These are phyloP conservation scores for Fistulifera pelliculosa DNA, from an alignment of 108 stramenopile genomes.

Conservation along the genomic window DNA sequence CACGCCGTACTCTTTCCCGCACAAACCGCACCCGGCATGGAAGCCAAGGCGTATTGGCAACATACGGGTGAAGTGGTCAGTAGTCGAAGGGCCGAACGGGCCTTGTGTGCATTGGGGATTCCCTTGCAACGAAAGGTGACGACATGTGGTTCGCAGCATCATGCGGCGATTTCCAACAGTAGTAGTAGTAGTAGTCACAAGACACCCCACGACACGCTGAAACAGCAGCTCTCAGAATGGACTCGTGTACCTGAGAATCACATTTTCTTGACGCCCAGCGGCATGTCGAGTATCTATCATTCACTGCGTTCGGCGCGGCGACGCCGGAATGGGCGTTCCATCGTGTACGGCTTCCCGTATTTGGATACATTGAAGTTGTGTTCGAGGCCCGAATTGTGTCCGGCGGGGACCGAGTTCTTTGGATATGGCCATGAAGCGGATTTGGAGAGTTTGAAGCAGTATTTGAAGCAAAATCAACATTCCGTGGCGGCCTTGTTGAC, in stretches of 20 bases:
- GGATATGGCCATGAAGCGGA: conserved; percentile 48
- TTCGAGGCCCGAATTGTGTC: conserved; percentile 42
- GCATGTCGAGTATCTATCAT: conserved; percentile 54
- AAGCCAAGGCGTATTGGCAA: conserved; percentile 73
- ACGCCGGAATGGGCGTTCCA: conserved; percentile 37
- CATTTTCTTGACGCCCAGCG: conserved; percentile 42
- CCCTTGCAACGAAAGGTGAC: conserved; percentile 22
- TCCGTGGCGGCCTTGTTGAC: conserved; percentile 39
- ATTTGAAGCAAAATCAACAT: conserved; percentile 14
- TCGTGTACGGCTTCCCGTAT: conserved; percentile 72
- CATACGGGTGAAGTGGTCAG: conserved; percentile 61
- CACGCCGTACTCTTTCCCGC: conserved; percentile 57
- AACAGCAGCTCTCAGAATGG: conserved; percentile 32
- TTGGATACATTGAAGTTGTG: conserved; percentile 68
- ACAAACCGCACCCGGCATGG: conserved; percentile 32
- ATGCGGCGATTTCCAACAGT: conserved; percentile 1
- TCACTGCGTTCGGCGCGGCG: conserved; percentile 36
- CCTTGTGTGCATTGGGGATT: conserved; percentile 16
- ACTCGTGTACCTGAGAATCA: conserved; percentile 24
- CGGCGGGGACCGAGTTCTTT: conserved; percentile 54
- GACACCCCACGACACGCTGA: conserved; percentile 5
- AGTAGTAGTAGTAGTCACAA: conserved; percentile 21
- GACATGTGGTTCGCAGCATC: conserved; percentile 7
- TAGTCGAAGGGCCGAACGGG: conserved; percentile 36
- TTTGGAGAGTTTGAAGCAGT: conserved; percentile 25